Conservation (phyloP, 305 asterid genomes). For the Caryopteris hybrid region DNA sequence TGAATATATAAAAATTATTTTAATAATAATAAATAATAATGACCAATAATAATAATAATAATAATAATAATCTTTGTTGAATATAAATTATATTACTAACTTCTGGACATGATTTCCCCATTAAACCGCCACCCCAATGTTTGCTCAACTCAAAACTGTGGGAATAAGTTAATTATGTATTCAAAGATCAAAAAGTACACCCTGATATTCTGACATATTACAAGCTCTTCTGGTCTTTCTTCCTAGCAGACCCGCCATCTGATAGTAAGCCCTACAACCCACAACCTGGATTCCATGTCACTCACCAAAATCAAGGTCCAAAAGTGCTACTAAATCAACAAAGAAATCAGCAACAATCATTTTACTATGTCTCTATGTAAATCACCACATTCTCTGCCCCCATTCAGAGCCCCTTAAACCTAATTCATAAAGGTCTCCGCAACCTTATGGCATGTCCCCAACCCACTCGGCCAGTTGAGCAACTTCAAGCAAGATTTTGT, state of each 20-base stretch:
- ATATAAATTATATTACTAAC: too few species aligned
- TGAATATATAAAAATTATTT: too few species aligned
- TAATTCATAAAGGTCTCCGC: neutral
- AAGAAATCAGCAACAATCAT: conserved; percentile 5
- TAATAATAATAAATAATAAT: too few species aligned
- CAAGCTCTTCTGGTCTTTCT: neutral
- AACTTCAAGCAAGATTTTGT: neutral
- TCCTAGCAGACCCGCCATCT: neutral
- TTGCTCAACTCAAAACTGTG: neutral
- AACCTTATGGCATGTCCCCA: neutral
- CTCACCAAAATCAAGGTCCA: neutral
- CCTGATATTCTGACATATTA: neutral
- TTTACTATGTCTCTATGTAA: neutral
- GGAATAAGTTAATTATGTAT: neutral
- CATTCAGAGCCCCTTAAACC: neutral
- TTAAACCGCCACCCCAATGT: neutral
- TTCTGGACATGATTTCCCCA: neutral
- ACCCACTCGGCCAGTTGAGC: neutral
- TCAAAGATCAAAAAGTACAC: neutral
- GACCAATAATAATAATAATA: too few species aligned
- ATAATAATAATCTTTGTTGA: neutral
- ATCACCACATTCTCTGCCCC: neutral
- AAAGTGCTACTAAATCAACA: neutral
- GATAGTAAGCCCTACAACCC: neutral
- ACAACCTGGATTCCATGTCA: neutral